Evolutionary conservation across 2,329 filamentous ascomycete species (phyloP).

Genomic region (Colletotrichum graminicola): DNA sequence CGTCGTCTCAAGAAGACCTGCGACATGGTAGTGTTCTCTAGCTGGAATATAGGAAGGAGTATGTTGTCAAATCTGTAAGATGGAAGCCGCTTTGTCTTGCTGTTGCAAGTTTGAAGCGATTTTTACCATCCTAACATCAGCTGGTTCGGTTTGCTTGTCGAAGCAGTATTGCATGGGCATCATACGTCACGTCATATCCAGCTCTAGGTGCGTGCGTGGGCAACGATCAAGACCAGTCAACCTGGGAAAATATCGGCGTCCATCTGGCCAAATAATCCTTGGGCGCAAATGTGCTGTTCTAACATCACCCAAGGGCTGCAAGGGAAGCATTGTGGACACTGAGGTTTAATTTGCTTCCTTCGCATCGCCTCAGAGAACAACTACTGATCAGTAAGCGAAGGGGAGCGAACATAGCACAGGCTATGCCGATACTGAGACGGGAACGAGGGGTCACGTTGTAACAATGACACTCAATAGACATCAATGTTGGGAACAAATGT

Average conservation of each 20-base stretch:
- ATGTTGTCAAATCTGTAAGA: not conserved
- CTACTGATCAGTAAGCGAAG: not conserved
- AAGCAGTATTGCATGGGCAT: not conserved
- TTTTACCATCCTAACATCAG: not conserved
- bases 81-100: not conserved
- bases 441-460: not conserved
- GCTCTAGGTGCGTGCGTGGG: too few relatives aligned
- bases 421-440: not conserved
- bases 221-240: not conserved
- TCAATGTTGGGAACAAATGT: conserved; percentile 45
- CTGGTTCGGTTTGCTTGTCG: not conserved
- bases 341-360: not conserved
- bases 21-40: too few relatives aligned
- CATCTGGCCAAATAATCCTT: not conserved
- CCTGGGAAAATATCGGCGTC: not conserved
- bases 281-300: not conserved
- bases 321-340: not conserved
- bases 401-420: not conserved
- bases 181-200: too few relatives aligned
- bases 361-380: not conserved
- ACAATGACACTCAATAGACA: not conserved
- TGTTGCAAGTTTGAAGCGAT: not conserved
- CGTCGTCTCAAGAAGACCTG: too few relatives aligned
- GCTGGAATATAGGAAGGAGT: not conserved
- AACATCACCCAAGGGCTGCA: not conserved